Conservation (phyloP, 805 yeast genomes). For the Starmerella floricola region DNA sequence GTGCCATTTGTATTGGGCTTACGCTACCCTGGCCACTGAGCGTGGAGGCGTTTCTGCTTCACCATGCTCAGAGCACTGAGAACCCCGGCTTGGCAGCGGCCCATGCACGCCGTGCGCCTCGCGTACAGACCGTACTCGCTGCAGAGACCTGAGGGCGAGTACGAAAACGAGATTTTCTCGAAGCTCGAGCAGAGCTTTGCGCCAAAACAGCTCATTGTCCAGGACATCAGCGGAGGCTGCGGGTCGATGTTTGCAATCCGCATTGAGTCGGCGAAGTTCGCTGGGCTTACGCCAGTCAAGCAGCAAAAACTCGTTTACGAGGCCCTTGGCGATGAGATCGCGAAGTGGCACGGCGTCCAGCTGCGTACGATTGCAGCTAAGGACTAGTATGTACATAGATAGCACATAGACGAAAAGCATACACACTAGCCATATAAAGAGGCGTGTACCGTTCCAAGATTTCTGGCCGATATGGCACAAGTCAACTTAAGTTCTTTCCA, state of each 20-base stretch:
- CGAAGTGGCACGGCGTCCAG: constrained; percentile 91
- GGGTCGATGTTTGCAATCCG: constrained; percentile 94
- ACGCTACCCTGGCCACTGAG: neutral
- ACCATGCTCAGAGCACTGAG: too few species aligned
- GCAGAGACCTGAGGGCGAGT: constrained; percentile 23
- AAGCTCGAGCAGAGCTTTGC: constrained; percentile 43
- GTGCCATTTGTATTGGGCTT: too few species aligned
- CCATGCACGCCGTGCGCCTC: constrained; percentile 1
- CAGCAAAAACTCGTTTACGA: constrained; percentile 87
- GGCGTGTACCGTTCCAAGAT: too few species aligned
- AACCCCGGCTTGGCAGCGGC: too few species aligned
- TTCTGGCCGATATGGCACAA: too few species aligned
- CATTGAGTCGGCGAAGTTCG: constrained; percentile 59
- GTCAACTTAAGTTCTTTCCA: too few species aligned
- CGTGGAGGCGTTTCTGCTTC: neutral
- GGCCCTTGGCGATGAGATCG: constrained; percentile 68
- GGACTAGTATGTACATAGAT: neutral
- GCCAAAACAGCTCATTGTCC: constrained; percentile 55
- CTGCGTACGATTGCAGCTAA: constrained; percentile 50
- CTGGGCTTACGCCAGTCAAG: constrained; percentile 72
- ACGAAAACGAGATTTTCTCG: constrained; percentile 51
- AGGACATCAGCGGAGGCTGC: constrained; percentile 89
- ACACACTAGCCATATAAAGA: too few species aligned
- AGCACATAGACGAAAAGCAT: too few species aligned
- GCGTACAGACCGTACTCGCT: too few species aligned